These are phyloP conservation scores for Aspergillus fijiensis DNA, from an alignment of 2,329 filamentous ascomycete species.

Conservation along the genomic window DNA sequence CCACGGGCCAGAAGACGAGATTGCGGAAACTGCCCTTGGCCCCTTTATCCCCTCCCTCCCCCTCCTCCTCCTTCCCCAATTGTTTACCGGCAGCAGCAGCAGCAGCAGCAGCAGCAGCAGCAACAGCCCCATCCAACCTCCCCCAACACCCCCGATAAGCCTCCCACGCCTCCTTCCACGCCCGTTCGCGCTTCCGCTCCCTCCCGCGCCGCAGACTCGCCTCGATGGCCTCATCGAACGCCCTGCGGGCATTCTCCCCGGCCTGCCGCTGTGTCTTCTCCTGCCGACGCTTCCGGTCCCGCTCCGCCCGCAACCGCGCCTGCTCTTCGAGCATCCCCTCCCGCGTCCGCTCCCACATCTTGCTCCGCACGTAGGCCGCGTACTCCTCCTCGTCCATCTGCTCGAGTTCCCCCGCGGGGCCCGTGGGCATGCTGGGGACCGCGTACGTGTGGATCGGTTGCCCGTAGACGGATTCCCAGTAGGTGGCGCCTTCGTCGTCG, in stretches of 20 bases:
- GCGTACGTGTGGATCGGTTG: constrained; percentile 86
- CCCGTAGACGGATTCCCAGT: constrained; percentile 96
- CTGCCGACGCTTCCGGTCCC: constrained; percentile 47
- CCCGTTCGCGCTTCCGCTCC: constrained; percentile 51
- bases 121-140: constrained; percentile 36
- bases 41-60: constrained; percentile 12
- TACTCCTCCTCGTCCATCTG: constrained; percentile 93
- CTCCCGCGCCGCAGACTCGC: constrained; percentile 66
- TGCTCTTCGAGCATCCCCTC: constrained; percentile 78
- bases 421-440: constrained; percentile 49
- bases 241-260: constrained; percentile 27
- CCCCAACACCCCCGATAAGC: constrained; percentile 67
- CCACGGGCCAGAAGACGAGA: constrained; percentile 71
- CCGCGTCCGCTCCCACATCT: constrained; percentile 96
- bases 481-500: constrained; percentile 91
- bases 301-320: constrained; percentile 58
- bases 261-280: constrained; percentile 27
- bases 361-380: constrained; percentile 74
- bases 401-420: constrained; percentile 63
- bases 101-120: constrained; percentile 15
- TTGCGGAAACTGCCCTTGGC: constrained; percentile 33
- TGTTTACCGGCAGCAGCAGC: background rate
- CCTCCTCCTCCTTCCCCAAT: background rate
- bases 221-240: constrained; percentile 65
- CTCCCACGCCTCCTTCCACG: constrained; percentile 62